These are phyloP conservation scores for Solanum hybrid DNA, from an alignment of 305 asterid species.

Conservation along the genomic window DNA sequence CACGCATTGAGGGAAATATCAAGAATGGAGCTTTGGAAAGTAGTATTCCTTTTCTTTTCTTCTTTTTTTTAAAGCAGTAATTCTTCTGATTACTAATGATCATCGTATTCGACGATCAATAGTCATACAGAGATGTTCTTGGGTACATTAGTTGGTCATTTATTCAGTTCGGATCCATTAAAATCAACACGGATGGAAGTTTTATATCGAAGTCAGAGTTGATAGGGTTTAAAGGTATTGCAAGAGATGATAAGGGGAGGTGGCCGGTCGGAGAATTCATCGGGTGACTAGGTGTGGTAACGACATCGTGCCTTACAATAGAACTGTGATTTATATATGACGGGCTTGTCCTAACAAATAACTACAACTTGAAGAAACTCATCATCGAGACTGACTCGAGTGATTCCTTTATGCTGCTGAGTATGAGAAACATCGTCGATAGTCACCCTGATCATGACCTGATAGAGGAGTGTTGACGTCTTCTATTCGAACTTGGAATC, in stretches of 20 bases:
- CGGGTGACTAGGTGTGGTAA: not conserved
- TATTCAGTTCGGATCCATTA: not conserved
- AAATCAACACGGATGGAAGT: not conserved
- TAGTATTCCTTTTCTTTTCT: not conserved
- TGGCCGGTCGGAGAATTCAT: not conserved
- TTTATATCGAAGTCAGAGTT: not conserved
- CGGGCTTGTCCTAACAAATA: not conserved
- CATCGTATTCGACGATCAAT: not conserved
- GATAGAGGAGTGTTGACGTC: not conserved
- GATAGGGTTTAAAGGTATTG: not conserved
- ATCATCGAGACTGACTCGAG: not conserved
- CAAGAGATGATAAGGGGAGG: not conserved
- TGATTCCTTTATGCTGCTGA: not conserved
- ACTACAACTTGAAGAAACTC: not conserved
- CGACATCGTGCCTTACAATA: not conserved
- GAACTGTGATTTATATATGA: not conserved
- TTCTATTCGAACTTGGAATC: not conserved
- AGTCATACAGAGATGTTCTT: not conserved
- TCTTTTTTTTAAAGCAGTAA: too few species aligned
- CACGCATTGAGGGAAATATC: not conserved
- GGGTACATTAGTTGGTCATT: not conserved
- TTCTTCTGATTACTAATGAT: not conserved
- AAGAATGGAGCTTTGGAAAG: not conserved
- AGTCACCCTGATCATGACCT: not conserved
- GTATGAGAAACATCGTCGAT: not conserved